A percentile compares a stretch with the other conserved stretches of the same genome.
Evolutionary conservation across 116 monocot genomes (phyloP).

Genomic region (Iris pallida): DNA sequence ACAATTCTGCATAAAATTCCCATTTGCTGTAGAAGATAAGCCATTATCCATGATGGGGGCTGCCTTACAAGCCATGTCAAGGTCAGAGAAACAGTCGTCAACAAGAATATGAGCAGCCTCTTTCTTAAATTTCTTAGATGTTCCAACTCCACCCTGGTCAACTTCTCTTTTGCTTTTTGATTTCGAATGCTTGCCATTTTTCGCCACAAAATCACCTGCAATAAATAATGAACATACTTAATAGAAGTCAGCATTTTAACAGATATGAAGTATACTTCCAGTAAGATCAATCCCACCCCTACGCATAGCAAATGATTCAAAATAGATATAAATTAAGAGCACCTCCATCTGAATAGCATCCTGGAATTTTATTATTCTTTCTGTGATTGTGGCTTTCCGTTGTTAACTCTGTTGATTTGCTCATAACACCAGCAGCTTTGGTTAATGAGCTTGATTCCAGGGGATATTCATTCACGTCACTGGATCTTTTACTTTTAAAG

Average conservation of each 20-base stretch:
- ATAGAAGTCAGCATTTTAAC: conserved; percentile 13
- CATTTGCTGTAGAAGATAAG: conserved; percentile 19
- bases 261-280: conserved; percentile 8
- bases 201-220: conserved; percentile 48
- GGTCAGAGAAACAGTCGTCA: conserved; percentile 28
- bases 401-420: conserved; percentile 31
- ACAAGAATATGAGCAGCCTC: conserved; percentile 17
- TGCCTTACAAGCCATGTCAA: conserved; percentile 20
- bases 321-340: neutral
- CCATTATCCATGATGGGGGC: conserved; percentile 11
- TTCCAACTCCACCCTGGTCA: conserved; percentile 34
- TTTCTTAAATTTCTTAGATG: conserved; percentile 63
- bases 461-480: conserved; percentile 26
- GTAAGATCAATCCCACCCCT: too few relatives aligned
- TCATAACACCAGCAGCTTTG: conserved; percentile 21
- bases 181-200: conserved; percentile 43
- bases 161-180: conserved; percentile 50
- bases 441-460: conserved; percentile 21
- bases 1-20: conserved; percentile 15
- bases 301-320: neutral
- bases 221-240: conserved; percentile 10
- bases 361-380: conserved; percentile 30
- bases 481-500: conserved; percentile 28
- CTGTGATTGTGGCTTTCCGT: conserved; percentile 33
- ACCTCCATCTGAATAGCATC: conserved; percentile 30